These are phyloP conservation scores for Corchorus olitorius DNA, from an alignment of 345 rosid species.

Conservation along the genomic window DNA sequence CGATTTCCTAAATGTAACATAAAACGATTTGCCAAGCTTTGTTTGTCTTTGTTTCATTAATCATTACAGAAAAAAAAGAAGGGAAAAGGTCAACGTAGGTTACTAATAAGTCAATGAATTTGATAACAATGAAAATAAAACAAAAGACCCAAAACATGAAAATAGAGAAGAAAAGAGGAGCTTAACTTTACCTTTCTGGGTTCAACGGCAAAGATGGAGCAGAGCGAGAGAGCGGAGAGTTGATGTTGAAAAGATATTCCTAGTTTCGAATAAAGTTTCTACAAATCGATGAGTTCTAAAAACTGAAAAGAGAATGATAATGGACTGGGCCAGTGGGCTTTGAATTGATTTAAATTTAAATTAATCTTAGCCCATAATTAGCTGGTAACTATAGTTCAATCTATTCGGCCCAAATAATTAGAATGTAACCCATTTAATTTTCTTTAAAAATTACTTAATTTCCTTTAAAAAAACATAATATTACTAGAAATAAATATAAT, in stretches of 20 bases:
- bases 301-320: not conserved
- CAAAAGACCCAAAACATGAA: not conserved
- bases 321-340: not conserved
- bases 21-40: not conserved
- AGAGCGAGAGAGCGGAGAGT: not conserved
- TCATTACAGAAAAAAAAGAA: not conserved
- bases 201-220: constrained; percentile 18
- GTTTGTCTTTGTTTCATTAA: not conserved
- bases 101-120: not conserved
- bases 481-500: too few species aligned
- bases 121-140: not conserved
- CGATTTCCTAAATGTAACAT: not conserved
- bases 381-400: too few species aligned
- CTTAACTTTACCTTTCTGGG: constrained; percentile 13
- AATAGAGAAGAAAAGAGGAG: not conserved
- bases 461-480: too few species aligned
- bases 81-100: not conserved
- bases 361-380: too few species aligned
- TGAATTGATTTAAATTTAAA: too few species aligned
- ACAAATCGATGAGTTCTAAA: not conserved
- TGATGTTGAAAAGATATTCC: not conserved
- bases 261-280: not conserved
- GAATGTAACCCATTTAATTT: too few species aligned
- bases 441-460: too few species aligned
- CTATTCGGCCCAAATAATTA: too few species aligned